Base-by-base conservation (phyloP, 805 yeast species). In the Isabelozyma rhagii region DNA sequence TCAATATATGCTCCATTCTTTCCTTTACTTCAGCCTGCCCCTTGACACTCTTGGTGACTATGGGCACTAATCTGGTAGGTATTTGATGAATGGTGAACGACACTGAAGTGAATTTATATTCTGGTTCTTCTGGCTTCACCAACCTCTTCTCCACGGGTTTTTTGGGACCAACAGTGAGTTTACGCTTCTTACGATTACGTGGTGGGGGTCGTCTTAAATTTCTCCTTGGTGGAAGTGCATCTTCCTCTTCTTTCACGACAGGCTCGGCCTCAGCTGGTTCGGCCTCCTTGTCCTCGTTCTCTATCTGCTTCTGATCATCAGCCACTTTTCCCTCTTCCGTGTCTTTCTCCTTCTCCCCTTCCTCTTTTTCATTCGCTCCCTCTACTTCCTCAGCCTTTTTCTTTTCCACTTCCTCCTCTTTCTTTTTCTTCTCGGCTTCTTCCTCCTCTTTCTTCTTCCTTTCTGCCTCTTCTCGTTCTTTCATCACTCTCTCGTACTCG, bases 31-130 rank as follows among this genome's bases (percentile, higher is more conserved):
- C 73, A 1, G 79, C 81, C 13, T 74, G 58, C 2, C 82, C 79
- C 38, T 78, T 72, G 40, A 88, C 84, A 64, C 96, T 84, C 57
- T 89, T 81, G 39, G 75, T 63, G 38, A 91, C 68, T 8, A 90
- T 79, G 7, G 87, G 85, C 3, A 82, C 77, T 57, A 80, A 83
- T 57, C 85, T 77, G 8, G 74, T 66, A 1, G 96, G 92, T 25
- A 92, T 74, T n/a, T 80, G 82, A 14, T 74, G 76, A 3, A 93
- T 62, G 1, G 77, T 80, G 45, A 90, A 74, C 0, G 97, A 85
- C 18, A 87, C 68, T 0, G 96, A 78, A 0, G 92, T 82, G 60
- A 58, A 81, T 38, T 71, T 60, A 28, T 77, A 71, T 28, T 66
- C 72, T 1, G 85, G 85, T 61, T 71, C 73, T 5, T 54, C 54